Evolutionary conservation across 441 rosid species (phyloP), one percentile per base, ranked within the genome.

Genomic region (Jatropha multifida): DNA sequence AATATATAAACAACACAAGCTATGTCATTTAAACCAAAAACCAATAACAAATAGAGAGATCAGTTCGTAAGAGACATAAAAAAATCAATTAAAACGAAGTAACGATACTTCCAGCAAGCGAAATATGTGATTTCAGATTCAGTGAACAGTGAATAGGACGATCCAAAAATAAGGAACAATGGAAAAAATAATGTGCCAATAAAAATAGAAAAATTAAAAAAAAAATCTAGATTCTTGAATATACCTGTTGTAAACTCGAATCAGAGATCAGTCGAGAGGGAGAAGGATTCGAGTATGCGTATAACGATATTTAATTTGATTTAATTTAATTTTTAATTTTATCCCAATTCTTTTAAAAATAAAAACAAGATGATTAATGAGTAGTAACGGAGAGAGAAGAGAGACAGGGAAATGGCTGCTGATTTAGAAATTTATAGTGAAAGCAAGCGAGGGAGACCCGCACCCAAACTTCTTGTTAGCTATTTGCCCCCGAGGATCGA

Each of bases 11-110:
- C 38, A 65, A 26, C 20, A 11, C 56, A 65, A 60, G 51, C 74
- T 8, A 38, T n/a, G 9, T 20, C n/a, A 41, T 55, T 10, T 9
- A 62, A 20, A 15, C 20, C 58, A 48, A 62, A 62, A 32, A 71
- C 48, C 59, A 68, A 60, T 8, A 73, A 68, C 40, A 44, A 41
- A 46, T 62, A 44, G 40, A 48, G 65, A 77, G 78, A 81, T 81
- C 74, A 77, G 60, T 38, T 32, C 40, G 44, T 52, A 41, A 61
- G 49, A 42, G 15, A 7, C 52, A 54, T 12, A 48, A 63, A 49
- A 7, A 2, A 26, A 74, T 56, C 66, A 58, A 74, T 14, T 52
- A 40, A 64, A n/a, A 7, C 38, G 32, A 51, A n/a, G 15, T 56
- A 64, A 56, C 17, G 23, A 41, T 38, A 72, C 20, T 68, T 73